phyloP scores from a whole-genome alignment of 2,329 filamentous ascomycete species.

The Tolypocladium nubicola region DNA sequence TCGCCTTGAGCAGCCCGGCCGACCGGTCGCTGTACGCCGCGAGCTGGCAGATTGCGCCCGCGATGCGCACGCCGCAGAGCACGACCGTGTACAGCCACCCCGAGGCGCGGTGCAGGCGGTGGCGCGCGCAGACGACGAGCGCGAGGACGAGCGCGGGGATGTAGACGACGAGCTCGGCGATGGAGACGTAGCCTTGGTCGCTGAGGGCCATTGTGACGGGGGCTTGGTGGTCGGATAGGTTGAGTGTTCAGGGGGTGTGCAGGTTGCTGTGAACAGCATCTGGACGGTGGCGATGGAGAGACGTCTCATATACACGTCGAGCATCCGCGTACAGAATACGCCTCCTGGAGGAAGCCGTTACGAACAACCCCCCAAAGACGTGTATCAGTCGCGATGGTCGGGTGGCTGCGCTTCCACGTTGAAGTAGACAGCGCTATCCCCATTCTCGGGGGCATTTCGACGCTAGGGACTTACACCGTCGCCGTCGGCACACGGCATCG shows the following conservation, averaged over 20 bases:
- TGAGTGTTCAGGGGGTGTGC: too few species aligned
- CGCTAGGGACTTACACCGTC: too few species aligned
- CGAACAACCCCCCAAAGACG: neutral
- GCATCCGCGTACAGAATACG: too few species aligned
- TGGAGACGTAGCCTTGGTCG: conserved; percentile 18
- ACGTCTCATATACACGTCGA: neutral
- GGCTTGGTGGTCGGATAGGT: too few species aligned
- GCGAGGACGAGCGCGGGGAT: conserved; percentile 23
- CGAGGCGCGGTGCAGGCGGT: conserved; percentile 31
- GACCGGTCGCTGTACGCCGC: conserved; percentile 32
- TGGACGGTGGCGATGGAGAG: too few species aligned
- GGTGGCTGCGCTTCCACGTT: neutral
- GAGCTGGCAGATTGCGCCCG: conserved; percentile 38
- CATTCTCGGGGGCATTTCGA: neutral
- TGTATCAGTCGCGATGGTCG: neutral
- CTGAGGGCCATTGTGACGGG: conserved; percentile 3
- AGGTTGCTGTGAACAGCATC: neutral
- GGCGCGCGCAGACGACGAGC: conserved; percentile 26
- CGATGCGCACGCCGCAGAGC: conserved; percentile 39
- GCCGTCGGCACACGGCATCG: neutral
- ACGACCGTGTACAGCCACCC: conserved; percentile 45
- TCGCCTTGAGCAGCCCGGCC: conserved; percentile 26
- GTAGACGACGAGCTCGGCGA: conserved; percentile 31
- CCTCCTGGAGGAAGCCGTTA: too few species aligned
- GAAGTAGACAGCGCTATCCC: neutral